Evolutionary conservation across 306 rosid species (phyloP).

Genomic region (Carpinus fangiana): DNA sequence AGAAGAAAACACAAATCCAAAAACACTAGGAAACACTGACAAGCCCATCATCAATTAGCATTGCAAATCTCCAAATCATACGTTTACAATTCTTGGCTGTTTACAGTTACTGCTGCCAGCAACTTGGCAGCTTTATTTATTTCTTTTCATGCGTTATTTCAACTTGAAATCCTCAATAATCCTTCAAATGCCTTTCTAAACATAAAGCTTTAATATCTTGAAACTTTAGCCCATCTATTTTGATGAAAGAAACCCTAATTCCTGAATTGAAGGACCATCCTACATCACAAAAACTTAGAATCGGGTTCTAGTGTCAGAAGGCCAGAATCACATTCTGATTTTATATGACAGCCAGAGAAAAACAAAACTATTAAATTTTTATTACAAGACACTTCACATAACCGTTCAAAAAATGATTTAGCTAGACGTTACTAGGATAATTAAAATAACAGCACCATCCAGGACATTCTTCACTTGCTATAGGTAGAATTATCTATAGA

Average conservation of each 20-base stretch:
- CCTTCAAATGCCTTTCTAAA: neutral
- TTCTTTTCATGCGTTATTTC: neutral
- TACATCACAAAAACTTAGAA: neutral
- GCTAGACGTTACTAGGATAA: neutral
- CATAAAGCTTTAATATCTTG: neutral
- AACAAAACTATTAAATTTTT: neutral
- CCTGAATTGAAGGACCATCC: neutral
- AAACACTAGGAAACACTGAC: neutral
- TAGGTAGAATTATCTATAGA: neutral
- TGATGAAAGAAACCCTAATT: neutral
- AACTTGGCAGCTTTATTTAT: neutral
- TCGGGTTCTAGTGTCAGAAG: neutral
- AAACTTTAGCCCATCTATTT: neutral
- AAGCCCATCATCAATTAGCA: neutral
- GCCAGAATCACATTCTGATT: neutral
- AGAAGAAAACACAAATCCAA: too few relatives aligned
- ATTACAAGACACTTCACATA: neutral
- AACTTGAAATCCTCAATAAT: neutral
- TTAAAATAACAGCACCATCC: neutral
- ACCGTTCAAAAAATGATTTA: neutral
- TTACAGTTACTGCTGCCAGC: neutral
- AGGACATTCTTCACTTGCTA: neutral
- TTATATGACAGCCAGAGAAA: neutral
- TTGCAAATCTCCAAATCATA: neutral
- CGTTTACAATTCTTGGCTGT: neutral